Percentiles rank a stretch among this genome's conserved stretches.
Evolutionary conservation across 257 asterid genomes (phyloP).

Genomic region (Haberlea rhodopensis): DNA sequence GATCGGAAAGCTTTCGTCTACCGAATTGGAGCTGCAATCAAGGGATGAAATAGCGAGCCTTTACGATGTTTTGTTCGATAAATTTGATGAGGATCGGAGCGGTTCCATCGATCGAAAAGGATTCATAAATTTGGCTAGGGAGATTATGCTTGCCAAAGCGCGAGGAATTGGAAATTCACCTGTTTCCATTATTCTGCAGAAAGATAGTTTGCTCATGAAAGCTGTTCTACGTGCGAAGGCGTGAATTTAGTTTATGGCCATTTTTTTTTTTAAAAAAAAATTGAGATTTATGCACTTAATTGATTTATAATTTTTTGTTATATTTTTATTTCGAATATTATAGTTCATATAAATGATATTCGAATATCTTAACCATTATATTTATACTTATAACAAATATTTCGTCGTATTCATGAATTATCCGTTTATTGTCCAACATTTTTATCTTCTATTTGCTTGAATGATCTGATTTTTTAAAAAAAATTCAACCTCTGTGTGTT

Average conservation of each 20-base stretch:
- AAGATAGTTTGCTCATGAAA: conserved; percentile 63
- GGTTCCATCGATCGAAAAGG: conserved; percentile 44
- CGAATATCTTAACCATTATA: no score
- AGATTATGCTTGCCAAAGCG: conserved; percentile 64
- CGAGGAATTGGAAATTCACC: conserved; percentile 67
- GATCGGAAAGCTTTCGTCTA: conserved; percentile 36
- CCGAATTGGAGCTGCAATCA: conserved; percentile 54
- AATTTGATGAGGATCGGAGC: conserved; percentile 41
- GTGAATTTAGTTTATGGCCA: neutral
- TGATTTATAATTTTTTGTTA: no score
- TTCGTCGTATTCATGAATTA: no score
- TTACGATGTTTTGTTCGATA: conserved; percentile 42
- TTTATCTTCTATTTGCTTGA: no score
- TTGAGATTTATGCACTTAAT: no score
- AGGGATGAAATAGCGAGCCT: conserved; percentile 47
- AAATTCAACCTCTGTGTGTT: no score
- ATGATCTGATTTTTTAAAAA: no score
- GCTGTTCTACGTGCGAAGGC: conserved; percentile 46
- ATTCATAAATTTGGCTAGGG: conserved; percentile 45
- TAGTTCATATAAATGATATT: no score
- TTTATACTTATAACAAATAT: no score
- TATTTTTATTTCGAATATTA: no score
- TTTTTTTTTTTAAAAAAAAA: no score
- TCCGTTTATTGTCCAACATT: no score
- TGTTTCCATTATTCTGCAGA: conserved; percentile 53